Base-by-base conservation (phyloP, 2,329 filamentous ascomycete genomes). In the Claviceps sp. region DNA sequence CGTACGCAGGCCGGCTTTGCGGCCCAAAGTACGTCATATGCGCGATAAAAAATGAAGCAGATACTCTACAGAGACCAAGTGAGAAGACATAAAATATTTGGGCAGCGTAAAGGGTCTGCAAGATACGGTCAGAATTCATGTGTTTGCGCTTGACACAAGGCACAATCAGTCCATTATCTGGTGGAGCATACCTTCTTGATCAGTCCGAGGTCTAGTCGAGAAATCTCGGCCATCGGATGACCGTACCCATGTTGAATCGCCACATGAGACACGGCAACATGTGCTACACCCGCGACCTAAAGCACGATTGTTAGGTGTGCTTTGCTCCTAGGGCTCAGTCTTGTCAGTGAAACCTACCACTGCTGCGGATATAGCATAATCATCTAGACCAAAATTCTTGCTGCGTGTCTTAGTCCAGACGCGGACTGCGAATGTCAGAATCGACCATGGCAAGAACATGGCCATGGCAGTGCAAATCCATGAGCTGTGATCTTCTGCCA, bases 371-470 rank as follows among this genome's bases (percentile, higher is more conserved):
- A 55, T 38, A 16, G 11, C 42, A 14, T 48, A 55, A 39, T 56
- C 55, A 26, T 56, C 55, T 14, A 51, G 26, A 5, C 54, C 55
- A 54, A 54, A 56, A 22, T 47, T 52, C 42, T 56, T 56, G 5
- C 51, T 51, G 6, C 51, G 43, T 22, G 52, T 14, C 47, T 55
- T 56, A 19, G 55, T 52, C 55, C 55, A 56, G n/a, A 43, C 42
- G 14, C 55, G 50, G 4, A 55, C 48, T 4, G 42, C 46, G 43
- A 55, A 56, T 16, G 48, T 46, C 42, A 53, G 39, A 2, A 45
- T 37, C 16, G 55, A 55, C 55, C 55, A 56, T 1, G 54, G 50
- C n/a, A 56, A 26, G 30, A 56, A 54, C 22, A 56, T 47, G 43
- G 53, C 55, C 51, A 50, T 55, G 14, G 55, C 51, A 19, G 47